These are phyloP conservation scores for Xylariomycetidae sp. DNA, from an alignment of 2,329 filamentous ascomycete species.

Conservation along the genomic window DNA sequence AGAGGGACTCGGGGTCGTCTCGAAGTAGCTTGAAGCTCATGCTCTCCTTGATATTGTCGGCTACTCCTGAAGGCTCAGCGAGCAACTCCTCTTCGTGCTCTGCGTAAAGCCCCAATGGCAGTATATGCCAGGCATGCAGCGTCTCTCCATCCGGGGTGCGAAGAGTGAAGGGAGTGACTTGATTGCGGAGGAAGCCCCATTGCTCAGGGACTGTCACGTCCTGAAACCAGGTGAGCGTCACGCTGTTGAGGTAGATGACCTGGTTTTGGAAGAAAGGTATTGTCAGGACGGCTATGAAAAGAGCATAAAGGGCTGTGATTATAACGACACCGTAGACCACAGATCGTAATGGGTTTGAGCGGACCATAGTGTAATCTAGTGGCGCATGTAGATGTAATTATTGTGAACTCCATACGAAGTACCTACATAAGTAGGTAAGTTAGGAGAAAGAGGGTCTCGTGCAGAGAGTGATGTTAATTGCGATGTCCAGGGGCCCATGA, in stretches of 20 bases:
- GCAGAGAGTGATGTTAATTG: no score
- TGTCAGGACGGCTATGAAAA: constrained; percentile 19
- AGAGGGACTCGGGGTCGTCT: constrained; percentile 37
- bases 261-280: constrained; percentile 47
- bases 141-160: constrained; percentile 60
- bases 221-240: constrained; percentile 53
- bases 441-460: no score
- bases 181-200: constrained; percentile 67
- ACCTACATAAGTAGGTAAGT: no score
- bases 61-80: constrained; percentile 33
- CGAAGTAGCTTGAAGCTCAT: constrained; percentile 38
- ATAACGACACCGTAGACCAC: no score
- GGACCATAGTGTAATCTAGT: no score
- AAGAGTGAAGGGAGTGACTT: constrained; percentile 68
- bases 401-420: no score
- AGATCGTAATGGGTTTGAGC: no score
- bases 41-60: constrained; percentile 28
- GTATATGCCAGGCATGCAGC: constrained; percentile 71
- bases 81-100: constrained; percentile 48
- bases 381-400: no score
- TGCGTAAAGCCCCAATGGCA: constrained; percentile 63
- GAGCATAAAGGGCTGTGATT: no score
- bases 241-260: constrained; percentile 50
- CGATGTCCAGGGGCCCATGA: no score
- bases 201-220: constrained; percentile 62